Evolutionary conservation across 1,284 basidiomycete genomes (phyloP).

Genomic region (Apiotrichum akiyoshidainum): DNA sequence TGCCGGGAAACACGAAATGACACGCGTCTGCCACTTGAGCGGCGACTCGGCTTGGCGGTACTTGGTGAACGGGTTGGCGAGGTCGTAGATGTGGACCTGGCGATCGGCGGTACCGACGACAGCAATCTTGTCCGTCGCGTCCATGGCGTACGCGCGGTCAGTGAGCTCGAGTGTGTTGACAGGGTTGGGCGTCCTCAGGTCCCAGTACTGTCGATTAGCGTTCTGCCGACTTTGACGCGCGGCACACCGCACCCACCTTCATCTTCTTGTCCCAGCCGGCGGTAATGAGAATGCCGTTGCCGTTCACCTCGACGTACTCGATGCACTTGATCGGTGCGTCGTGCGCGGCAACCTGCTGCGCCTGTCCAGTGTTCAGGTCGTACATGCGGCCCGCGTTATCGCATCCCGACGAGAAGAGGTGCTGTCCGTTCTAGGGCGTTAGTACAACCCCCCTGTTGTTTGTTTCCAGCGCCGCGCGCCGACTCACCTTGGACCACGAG

Average conservation of each 20-base stretch:
- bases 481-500: conserved; percentile 70
- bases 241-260: conserved; percentile 60
- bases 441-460: neutral
- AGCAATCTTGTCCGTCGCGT: conserved; percentile 55
- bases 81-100: conserved; percentile 80
- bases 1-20: conserved; percentile 75
- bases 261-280: conserved; percentile 90
- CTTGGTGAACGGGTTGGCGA: conserved; percentile 64
- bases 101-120: conserved; percentile 81
- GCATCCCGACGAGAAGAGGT: conserved; percentile 78
- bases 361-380: conserved; percentile 68
- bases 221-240: no score
- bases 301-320: conserved; percentile 64
- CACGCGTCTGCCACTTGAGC: conserved; percentile 90
- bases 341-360: conserved; percentile 74
- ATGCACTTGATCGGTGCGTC: conserved; percentile 76
- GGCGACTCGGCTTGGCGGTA: conserved; percentile 61
- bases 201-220: conserved; percentile 72
- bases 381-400: conserved; percentile 80
- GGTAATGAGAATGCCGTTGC: conserved; percentile 63
- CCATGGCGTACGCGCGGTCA: conserved; percentile 73
- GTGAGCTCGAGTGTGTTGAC: conserved; percentile 75
- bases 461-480: neutral
- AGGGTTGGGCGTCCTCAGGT: conserved; percentile 68
- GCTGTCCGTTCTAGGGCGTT: conserved; percentile 63